A percentile compares a stretch with the other conserved stretches of the same genome.
Evolutionary conservation across 108 stramenopile species (phyloP).

Genomic region (Stephanodiscus minutulus): DNA sequence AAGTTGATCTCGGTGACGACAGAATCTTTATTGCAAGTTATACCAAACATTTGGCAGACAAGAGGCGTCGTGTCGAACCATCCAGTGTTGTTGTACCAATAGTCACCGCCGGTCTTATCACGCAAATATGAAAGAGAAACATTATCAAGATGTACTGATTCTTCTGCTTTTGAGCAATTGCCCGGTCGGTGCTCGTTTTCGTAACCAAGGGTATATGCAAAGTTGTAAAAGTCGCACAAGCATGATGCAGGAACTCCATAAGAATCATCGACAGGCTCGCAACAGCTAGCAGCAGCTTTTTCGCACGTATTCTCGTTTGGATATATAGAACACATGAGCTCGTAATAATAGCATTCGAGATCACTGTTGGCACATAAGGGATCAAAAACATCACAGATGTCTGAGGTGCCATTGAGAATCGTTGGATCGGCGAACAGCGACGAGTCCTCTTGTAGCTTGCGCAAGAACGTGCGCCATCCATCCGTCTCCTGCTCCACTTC

Average conservation of each 20-base stretch:
- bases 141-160: neutral
- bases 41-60: slow-evolving; percentile 24
- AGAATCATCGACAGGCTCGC: neutral
- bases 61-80: neutral
- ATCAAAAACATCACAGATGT: neutral
- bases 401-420: neutral
- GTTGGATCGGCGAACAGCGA: no score
- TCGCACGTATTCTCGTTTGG: neutral
- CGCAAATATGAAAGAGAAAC: neutral
- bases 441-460: no score
- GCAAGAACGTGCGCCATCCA: no score
- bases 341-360: neutral
- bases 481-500: no score
- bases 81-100: slow-evolving; percentile 21
- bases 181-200: neutral
- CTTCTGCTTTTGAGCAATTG: neutral
- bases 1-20: slow-evolving; percentile 16
- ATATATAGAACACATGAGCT: neutral
- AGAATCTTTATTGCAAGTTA: slow-evolving; percentile 21
- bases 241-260: neutral
- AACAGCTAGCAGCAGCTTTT: neutral
- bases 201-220: neutral
- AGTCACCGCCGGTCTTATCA: neutral
- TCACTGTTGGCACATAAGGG: neutral
- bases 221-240: neutral